Conservation (phyloP, 768 basidiomycete genomes). For the Pleurotus sapidus region DNA sequence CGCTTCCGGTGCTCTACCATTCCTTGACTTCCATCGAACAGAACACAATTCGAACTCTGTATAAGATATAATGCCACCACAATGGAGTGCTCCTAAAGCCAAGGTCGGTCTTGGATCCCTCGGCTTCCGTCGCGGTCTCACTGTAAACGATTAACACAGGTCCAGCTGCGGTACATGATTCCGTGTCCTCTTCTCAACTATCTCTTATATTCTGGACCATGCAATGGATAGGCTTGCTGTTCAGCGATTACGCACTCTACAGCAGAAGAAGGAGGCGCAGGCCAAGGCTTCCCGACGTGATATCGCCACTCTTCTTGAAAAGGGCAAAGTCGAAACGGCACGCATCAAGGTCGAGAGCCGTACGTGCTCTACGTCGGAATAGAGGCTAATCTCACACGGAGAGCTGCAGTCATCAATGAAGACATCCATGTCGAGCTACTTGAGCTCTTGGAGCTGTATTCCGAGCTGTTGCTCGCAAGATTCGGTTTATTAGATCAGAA, state of each 20-base stretch:
- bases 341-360: slow-evolving; percentile 82
- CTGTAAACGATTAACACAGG: slow-evolving; percentile 24
- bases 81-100: slow-evolving; percentile 62
- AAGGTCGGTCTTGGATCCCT: slow-evolving; percentile 33
- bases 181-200: background rate
- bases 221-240: slow-evolving; percentile 63
- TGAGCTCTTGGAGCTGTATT: slow-evolving; percentile 92
- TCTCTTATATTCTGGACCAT: slow-evolving; percentile 1
- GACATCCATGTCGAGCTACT: slow-evolving; percentile 85
- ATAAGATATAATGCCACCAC: slow-evolving; percentile 33
- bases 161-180: slow-evolving; percentile 38
- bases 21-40: too few species aligned
- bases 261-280: slow-evolving; percentile 92
- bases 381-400: too few species aligned
- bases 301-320: slow-evolving; percentile 77
- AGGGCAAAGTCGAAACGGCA: slow-evolving; percentile 81
- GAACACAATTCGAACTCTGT: too few species aligned
- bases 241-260: slow-evolving; percentile 79
- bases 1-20: too few species aligned
- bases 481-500: slow-evolving; percentile 90
- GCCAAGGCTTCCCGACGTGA: slow-evolving; percentile 69
- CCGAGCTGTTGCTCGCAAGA: slow-evolving; percentile 88
- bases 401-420: slow-evolving; percentile 68
- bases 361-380: slow-evolving; percentile 32
- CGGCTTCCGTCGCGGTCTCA: background rate